Evolutionary conservation across 352 stramenopile species (phyloP).

Genomic region (Globisporangium abappressorium): DNA sequence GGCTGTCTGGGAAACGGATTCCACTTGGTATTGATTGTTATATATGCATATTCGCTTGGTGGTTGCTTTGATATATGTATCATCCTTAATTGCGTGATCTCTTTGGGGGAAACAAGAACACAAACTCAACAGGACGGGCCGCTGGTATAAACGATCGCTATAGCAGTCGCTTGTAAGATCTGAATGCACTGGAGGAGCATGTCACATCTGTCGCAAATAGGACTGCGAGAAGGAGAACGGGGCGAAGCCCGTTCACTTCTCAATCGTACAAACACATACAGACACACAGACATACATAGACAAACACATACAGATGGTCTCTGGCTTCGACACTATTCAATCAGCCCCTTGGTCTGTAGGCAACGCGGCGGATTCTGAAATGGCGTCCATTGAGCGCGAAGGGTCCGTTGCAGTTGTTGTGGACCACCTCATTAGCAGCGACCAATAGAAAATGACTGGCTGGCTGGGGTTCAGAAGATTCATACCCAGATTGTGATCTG

Average conservation of each 20-base stretch:
- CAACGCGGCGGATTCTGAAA: not conserved
- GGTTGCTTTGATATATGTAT: slow-evolving; percentile 32
- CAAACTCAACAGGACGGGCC: slow-evolving; percentile 84
- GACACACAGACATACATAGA: not conserved
- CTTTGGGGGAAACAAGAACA: slow-evolving; percentile 57
- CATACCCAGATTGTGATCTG: slow-evolving; percentile 11
- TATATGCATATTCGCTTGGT: not conserved
- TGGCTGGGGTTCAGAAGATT: not conserved
- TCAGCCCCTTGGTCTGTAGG: not conserved
- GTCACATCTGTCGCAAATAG: slow-evolving; percentile 85
- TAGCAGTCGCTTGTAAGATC: slow-evolving; percentile 87
- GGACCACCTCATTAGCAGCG: not conserved
- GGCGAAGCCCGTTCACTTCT: not conserved
- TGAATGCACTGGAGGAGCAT: slow-evolving; percentile 47
- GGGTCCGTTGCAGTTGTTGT: not conserved
- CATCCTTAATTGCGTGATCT: slow-evolving; percentile 80
- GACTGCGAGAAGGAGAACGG: slow-evolving; percentile 39
- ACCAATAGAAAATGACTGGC: slow-evolving; percentile 19
- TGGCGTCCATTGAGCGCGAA: not conserved
- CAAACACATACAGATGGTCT: too few species aligned
- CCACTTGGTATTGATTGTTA: not conserved
- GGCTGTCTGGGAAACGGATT: not conserved
- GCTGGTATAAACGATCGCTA: slow-evolving; percentile 84
- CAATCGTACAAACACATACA: slow-evolving; percentile 4
- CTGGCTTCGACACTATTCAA: too few species aligned